Base-by-base conservation (phyloP, 1,284 basidiomycete genomes). In the Sutorius eximius region DNA sequence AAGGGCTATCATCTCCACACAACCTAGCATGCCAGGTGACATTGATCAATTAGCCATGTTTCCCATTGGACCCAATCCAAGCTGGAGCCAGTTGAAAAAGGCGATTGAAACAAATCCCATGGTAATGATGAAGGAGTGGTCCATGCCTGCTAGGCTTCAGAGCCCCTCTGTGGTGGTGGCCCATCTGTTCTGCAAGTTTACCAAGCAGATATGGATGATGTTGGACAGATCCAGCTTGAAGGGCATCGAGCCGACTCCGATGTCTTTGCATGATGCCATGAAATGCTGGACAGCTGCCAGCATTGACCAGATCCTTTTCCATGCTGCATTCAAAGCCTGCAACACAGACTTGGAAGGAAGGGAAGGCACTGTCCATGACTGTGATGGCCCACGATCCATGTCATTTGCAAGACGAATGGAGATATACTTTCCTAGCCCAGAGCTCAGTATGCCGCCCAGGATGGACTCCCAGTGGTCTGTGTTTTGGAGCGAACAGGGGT, bases 121-220 rank as follows among this genome's bases (percentile, higher is more conserved):
- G 0, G 1, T 53, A 0, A 53, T 62, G 30, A 6, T 62, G 6
- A 47, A 51, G 16, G 30, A 41, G 4, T 61, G 61, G 47, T 8
- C 3, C 3, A 51, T 49, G 30, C 36, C 57, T 6, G 0, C 29
- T 2, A 1, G 8, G 0, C 4, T 60, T 0, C 36, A 30, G 3
- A 11, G 41, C 8, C n/a, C 13, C 1, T 5, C 51, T 5, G 20
- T 43, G 0, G 1, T 37, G 0, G 2, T 60, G 3, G 43, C 42
- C 0, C 0, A 2, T 3, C 7, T 62, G 5, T 57, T 63, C 1
- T 46, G 50, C 32, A 8, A 33, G 12, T 61, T 61, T 5, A 61
- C 45, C 0, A 12, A 0, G 9, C 59, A 61, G 12, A 40, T 53
- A 2, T 61, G 59, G 42, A 10, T 61, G 20, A 63, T 59, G 41